Base-by-base conservation (phyloP, 768 basidiomycete genomes). In the Tylopilus sp. region DNA sequence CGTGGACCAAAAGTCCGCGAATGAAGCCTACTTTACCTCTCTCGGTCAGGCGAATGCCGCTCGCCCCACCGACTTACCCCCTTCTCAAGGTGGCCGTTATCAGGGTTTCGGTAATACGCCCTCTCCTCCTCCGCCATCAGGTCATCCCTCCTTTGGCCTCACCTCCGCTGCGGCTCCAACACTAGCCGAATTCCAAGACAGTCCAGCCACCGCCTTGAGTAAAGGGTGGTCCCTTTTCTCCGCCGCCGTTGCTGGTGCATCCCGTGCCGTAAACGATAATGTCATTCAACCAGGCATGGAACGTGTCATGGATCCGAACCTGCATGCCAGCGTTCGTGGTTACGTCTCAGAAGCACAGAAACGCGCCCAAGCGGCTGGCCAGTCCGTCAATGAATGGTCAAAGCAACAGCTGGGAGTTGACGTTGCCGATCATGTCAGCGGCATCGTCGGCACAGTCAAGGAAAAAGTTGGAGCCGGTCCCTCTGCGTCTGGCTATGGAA, bases 161-260 rank as follows among this genome's bases (percentile, higher is more conserved):
- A 91, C 91, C 4, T 94, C 91, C 25, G 81, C 85, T 10, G 80
- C 86, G 30, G 85, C 86, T 11, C 95, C 95, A 0, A 78, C 84
- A 0, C 65, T 98, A 3, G 69, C 74, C 38, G 95, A 99, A 18
- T 71, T 98, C 26, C 91, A 95, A 66, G 82, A 87, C 40, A 91
- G 92, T 63, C 95, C 95, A 0, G 69, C 86, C 33, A 83, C 81
- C 9, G 95, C 95, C 0, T 69, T 98, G 13, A 82, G 82, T 61
- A 98, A 98, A 73, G 93, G 95, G 40, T 98, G 97, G 97, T 91
- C 92, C 22, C 71, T 98, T n/a, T 86, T 99, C 64, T 88, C 91
- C 25, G 79, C 88, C 0, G 93, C 85, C 30, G 85, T 98, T 13
- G 80, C 72, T 1, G 88, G 86, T 45, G 94, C 94, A 18, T 79